Evolutionary conservation across 371 early-diverging fungal species (phyloP).

Genomic region (Apophysomyces trapeziformis): DNA sequence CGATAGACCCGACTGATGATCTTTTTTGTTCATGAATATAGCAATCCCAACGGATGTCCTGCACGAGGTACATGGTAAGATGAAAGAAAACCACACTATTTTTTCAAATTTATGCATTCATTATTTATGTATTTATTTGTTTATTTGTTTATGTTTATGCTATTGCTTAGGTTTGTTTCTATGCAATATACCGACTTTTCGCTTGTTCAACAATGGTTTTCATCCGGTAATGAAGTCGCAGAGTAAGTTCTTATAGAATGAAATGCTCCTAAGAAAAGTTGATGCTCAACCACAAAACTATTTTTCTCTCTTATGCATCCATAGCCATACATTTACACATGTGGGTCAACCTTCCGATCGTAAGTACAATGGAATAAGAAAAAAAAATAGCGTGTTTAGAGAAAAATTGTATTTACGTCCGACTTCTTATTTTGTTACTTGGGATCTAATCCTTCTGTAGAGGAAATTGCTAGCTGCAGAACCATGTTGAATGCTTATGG

Average conservation of each 20-base stretch:
- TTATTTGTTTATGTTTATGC: too few relatives aligned
- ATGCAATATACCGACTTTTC: constrained; percentile 69
- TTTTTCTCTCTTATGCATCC: background rate
- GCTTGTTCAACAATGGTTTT: constrained; percentile 71
- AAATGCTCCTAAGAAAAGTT: too few relatives aligned
- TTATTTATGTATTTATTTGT: too few relatives aligned
- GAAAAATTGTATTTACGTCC: background rate
- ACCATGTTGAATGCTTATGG: constrained; percentile 61
- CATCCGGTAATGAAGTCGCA: constrained; percentile 68
- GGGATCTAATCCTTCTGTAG: constrained; percentile 15
- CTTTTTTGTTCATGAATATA: background rate
- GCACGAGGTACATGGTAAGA: constrained; percentile 34
- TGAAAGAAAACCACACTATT: too few relatives aligned
- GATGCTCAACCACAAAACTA: background rate
- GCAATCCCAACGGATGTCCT: constrained; percentile 10
- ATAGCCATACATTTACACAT: constrained; percentile 68
- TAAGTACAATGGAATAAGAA: constrained; percentile 21
- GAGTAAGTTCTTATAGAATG: constrained; percentile 37
- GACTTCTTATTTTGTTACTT: background rate
- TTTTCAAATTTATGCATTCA: background rate
- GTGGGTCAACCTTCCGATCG: constrained; percentile 48
- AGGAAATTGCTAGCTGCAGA: constrained; percentile 58
- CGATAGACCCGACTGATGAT: background rate
- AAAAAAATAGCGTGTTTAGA: too few relatives aligned
- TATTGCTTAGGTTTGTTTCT: constrained; percentile 53